phyloP scores from a whole-genome alignment of 257 asterid genomes.

The Thymus mandschuricus region DNA sequence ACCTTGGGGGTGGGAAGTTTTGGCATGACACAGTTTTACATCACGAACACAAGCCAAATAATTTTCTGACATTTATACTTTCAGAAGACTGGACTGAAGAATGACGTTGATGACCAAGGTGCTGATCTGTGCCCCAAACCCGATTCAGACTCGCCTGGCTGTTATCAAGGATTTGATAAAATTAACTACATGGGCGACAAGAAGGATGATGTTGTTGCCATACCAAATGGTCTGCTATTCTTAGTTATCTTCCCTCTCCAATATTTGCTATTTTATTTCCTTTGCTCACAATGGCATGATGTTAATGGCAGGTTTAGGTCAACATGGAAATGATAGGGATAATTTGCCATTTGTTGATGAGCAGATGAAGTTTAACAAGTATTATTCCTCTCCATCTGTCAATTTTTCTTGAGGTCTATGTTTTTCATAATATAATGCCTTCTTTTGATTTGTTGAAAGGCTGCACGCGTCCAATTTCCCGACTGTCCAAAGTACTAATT shows the following conservation, averaged over 20 bases:
- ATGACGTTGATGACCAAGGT: constrained; percentile 48
- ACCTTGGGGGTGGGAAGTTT: neutral
- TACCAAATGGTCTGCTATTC: constrained; percentile 49
- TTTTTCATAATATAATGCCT: constrained; percentile 34
- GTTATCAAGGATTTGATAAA: constrained; percentile 40
- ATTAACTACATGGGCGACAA: constrained; percentile 36
- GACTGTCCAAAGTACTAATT: constrained; percentile 40
- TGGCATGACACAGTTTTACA: neutral
- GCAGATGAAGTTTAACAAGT: constrained; percentile 52
- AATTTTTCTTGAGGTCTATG: constrained; percentile 11
- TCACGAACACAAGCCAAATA: constrained; percentile 4
- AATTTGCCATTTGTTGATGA: constrained; percentile 38
- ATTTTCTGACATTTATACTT: constrained; percentile 24
- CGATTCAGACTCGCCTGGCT: constrained; percentile 41
- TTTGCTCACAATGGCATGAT: constrained; percentile 25
- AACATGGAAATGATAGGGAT: constrained; percentile 41
- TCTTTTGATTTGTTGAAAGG: constrained; percentile 38
- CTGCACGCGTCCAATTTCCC: constrained; percentile 37
- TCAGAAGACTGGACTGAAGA: constrained; percentile 46
- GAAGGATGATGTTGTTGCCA: constrained; percentile 38
- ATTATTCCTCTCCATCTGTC: constrained; percentile 27
- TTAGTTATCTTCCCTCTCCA: constrained; percentile 6
- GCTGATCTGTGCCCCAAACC: constrained; percentile 44
- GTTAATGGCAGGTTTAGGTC: constrained; percentile 48
- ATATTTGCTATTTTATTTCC: neutral